Base-by-base conservation (phyloP, 2,329 filamentous ascomycete species). In the Fusarium subtropicale region DNA sequence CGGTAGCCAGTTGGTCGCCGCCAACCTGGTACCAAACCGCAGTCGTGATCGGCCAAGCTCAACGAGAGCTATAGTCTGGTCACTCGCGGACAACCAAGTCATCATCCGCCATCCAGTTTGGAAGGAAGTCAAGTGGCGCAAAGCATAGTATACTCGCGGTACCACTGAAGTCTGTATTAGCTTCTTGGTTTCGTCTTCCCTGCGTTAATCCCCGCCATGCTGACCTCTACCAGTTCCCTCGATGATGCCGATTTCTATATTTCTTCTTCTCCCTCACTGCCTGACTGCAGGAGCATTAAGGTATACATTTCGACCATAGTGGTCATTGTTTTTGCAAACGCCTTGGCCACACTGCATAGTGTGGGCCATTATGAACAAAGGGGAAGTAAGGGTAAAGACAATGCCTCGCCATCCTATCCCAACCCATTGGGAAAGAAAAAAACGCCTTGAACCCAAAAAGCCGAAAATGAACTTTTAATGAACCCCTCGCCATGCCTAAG, bases 401-500 rank as follows among this genome's bases (percentile, higher is more conserved):
- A 36, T 58, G 67, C 72, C 72, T 66, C 72, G 65, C 69, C 33
- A 54, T 64, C 54, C 66, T 66, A 48, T 41, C 59, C 38, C 42
- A 45, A 45, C 24, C 42, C 42, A 20, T 45, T 45, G 42, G 42
- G 42, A 69, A 42, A 60, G 64, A 50, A 62, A 57, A 59, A 65
- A 76, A 77, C 75, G 72, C 76, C 76, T 53, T 50, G 39, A 54
- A 67, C 67, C 61, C 64, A 66, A 57, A 57, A 61, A 57, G 58
- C 46, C 38, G 60, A 67, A 44, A 65, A 71, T 56, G 55, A 69
- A 68, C 71, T 73, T 76, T 74, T 72, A 55, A 55, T 74, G 66
- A 74, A 72, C 67, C 74, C 72, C 69, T 76, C 68, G 76, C 76
- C 74, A 77, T 76, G 76, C 74, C 75, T 74, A 66, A 51, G 53